Evolutionary conservation across 768 basidiomycete genomes (phyloP), one percentile per base, ranked within the genome.

Genomic region (Agaricus blazei): DNA sequence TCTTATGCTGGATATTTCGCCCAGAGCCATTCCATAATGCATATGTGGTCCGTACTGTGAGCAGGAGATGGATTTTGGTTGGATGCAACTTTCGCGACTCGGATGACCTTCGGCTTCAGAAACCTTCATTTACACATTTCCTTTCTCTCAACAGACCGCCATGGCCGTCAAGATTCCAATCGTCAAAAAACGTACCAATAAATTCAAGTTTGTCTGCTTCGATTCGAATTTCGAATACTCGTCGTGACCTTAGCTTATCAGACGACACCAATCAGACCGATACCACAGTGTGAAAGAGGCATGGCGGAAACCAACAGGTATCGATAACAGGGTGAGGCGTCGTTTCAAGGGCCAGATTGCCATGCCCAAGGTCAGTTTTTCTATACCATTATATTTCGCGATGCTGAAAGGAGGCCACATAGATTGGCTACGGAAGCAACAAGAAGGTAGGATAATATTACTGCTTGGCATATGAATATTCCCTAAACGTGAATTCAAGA

Each of bases 301-400:
- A 80, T 99, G 97, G 97, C 84, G 97, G 73, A 99, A 99, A 81
- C 97, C 97, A 64, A 99, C 98, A 86, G 97, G 96, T 92, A 98
- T 98, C 66, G 96, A 98, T 72, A 98, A 98, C 86, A 86, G 95
- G 67, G 95, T 97, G 66, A 81, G 93, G 71, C 84, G 91, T 64
- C 86, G 90, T 67, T 93, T 93, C 81, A 97, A 93, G 81, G 96
- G 96, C 53, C 93, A 96, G 72, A 81, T 84, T 56, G 81, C 93
- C 62, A 98, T 98, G 96, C 95, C 95, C 69, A 95, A 93, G 82
- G 93, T 93, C 63, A 64, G 80, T 66, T n/a, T 45, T 41, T 23
- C 55, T 24, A 58, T 28, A 36, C 50, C 36, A 36, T 48, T 34
- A 11, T 34, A 7, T 34, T 34, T 7, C 11, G 34, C 34, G 8